These are phyloP conservation scores for Mesembryanthemum crystallinum DNA, from an alignment of 148 eudicot species.

Conservation along the genomic window DNA sequence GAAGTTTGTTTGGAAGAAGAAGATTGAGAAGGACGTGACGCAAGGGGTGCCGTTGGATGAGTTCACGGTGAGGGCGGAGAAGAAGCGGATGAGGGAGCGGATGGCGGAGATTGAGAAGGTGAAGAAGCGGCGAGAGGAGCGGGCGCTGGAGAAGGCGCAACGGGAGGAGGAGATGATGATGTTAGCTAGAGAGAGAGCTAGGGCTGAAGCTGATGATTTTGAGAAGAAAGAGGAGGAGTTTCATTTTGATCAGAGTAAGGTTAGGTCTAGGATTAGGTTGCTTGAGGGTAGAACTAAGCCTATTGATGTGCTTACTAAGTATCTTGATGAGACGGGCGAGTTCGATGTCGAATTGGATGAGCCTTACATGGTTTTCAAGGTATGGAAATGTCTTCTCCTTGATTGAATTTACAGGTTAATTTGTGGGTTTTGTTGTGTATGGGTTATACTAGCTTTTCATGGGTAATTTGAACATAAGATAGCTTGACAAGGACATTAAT, in stretches of 20 bases:
- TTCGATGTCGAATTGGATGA: constrained; percentile 79
- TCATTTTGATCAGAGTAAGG: constrained; percentile 97
- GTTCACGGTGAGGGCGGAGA: constrained; percentile 68
- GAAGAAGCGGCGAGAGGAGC: constrained; percentile 89
- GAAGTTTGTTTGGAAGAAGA: constrained; percentile 91
- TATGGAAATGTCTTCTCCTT: constrained; percentile 12
- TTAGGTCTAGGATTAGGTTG: constrained; percentile 74
- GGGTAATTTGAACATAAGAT: no score
- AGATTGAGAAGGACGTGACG: constrained; percentile 68
- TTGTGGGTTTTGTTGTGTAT: neutral
- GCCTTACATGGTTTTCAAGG: constrained; percentile 84
- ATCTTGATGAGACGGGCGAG: constrained; percentile 81
- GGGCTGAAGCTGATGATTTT: constrained; percentile 91
- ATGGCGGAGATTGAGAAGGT: constrained; percentile 96
- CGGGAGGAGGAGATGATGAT: constrained; percentile 90
- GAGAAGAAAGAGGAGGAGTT: constrained; percentile 99
- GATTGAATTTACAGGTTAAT: neutral
- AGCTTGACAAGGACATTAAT: no score
- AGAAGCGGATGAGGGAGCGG: constrained; percentile 71
- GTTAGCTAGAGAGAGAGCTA: constrained; percentile 82
- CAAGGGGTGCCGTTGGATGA: constrained; percentile 71
- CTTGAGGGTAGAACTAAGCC: constrained; percentile 86
- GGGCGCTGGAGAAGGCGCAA: constrained; percentile 90
- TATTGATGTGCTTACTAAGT: constrained; percentile 80
- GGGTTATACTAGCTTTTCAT: no score